phyloP scores from a whole-genome alignment of 2,329 filamentous ascomycete genomes.

The Aureobasidium pullulans region DNA sequence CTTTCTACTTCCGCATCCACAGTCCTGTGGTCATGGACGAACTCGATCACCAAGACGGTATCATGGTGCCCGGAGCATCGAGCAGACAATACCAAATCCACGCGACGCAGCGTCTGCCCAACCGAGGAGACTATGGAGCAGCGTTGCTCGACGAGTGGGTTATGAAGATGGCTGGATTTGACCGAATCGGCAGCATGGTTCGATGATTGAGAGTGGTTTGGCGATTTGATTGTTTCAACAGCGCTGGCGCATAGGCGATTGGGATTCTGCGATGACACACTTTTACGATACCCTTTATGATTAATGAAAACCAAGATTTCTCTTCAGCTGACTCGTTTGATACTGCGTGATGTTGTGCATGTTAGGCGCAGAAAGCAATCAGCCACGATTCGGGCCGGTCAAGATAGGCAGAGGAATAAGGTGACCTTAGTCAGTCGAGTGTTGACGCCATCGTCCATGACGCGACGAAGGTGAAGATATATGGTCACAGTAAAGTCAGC shows the following conservation, averaged over 20 bases:
- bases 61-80: conserved; percentile 60
- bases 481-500: too few relatives aligned
- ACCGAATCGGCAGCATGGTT: conserved; percentile 11
- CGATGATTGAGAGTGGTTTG: not conserved
- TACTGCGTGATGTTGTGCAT: conserved; percentile 2
- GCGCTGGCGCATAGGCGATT: not conserved
- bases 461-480: not conserved
- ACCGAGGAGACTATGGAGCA: conserved; percentile 66
- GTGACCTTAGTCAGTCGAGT: not conserved
- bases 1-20: conserved; percentile 72
- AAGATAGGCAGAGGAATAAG: not conserved
- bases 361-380: not conserved
- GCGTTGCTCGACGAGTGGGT: conserved; percentile 24
- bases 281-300: conserved; percentile 12
- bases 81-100: conserved; percentile 72
- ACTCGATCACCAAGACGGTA: conserved; percentile 73
- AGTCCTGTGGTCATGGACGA: conserved; percentile 66
- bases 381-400: not conserved
- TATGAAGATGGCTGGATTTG: conserved; percentile 12
- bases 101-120: conserved; percentile 62
- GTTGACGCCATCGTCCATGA: conserved; percentile 5
- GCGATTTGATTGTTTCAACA: not conserved
- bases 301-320: not conserved
- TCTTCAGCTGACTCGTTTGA: not conserved
- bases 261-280: not conserved